Conservation (phyloP, 768 basidiomycete species). For the Cystofilobasidium bisporidii region DNA sequence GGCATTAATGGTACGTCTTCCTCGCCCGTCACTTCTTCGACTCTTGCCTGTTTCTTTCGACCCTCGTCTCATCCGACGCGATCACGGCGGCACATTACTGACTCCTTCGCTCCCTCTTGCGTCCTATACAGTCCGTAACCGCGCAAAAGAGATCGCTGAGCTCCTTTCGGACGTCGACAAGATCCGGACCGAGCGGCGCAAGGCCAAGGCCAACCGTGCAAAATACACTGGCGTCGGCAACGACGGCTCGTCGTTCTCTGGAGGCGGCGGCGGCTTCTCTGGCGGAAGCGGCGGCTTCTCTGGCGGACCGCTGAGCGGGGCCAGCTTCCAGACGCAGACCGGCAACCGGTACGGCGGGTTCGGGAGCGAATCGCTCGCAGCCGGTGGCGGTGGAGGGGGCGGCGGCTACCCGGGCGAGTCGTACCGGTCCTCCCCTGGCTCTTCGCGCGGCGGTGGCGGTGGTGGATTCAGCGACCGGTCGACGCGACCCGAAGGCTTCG, state of each 20-base stretch:
- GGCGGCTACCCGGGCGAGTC: constrained; percentile 24
- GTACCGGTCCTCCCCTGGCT: constrained; percentile 34
- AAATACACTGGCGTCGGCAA: constrained; percentile 85
- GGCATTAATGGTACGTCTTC: constrained; percentile 73
- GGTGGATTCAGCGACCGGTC: constrained; percentile 54
- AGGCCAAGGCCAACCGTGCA: constrained; percentile 78
- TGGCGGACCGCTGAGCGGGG: constrained; percentile 17
- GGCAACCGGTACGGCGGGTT: constrained; percentile 60
- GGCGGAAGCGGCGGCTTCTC: constrained; percentile 19
- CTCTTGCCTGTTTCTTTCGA: not conserved
- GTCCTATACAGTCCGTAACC: constrained; percentile 66
- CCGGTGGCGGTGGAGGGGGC: constrained; percentile 34
- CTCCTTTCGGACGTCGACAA: constrained; percentile 82
- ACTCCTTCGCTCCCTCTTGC: not conserved
- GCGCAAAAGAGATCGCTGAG: constrained; percentile 84
- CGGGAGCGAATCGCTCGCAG: constrained; percentile 47
- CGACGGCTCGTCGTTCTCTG: constrained; percentile 46
- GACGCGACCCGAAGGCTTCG: constrained; percentile 47
- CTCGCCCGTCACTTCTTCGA: not conserved
- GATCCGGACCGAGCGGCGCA: constrained; percentile 77
- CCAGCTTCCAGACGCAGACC: constrained; percentile 53
- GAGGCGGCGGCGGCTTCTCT: constrained; percentile 20
- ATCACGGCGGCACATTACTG: not conserved
- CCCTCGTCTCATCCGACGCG: not conserved
- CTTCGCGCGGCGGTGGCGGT: constrained; percentile 40